Conservation (phyloP, 2,329 filamentous ascomycete genomes). For the Ophiostoma piceae region DNA sequence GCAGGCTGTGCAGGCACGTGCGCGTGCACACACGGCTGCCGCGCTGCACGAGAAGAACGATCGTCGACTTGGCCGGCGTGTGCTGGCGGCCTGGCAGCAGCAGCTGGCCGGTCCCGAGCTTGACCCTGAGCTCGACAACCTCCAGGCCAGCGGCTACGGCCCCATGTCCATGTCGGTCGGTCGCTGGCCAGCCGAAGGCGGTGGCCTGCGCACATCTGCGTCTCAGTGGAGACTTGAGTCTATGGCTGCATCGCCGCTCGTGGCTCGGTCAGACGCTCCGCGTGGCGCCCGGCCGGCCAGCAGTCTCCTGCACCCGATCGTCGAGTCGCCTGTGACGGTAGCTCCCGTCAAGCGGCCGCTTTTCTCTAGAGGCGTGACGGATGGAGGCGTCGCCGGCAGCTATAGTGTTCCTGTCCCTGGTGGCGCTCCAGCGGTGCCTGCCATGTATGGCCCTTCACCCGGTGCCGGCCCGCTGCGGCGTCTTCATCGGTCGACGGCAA, state of each 20-base stretch:
- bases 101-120: slow-evolving; percentile 17
- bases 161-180: neutral
- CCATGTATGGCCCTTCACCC: slow-evolving; percentile 1
- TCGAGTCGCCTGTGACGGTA: slow-evolving; percentile 17
- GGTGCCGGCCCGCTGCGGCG: slow-evolving; percentile 15
- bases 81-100: slow-evolving; percentile 26
- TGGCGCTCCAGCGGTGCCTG: neutral
- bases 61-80: slow-evolving; percentile 24
- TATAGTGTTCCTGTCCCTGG: slow-evolving; percentile 20
- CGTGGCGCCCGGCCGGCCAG: slow-evolving; percentile 10
- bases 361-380: neutral
- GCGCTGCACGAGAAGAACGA: slow-evolving; percentile 29
- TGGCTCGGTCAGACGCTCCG: neutral
- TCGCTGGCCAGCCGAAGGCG: neutral
- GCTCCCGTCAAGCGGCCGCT: neutral
- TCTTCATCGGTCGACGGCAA: slow-evolving; percentile 19
- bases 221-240: slow-evolving; percentile 16
- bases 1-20: slow-evolving; percentile 28
- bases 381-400: slow-evolving; percentile 15
- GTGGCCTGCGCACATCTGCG: neutral
- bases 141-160: slow-evolving; percentile 17
- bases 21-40: slow-evolving; percentile 24
- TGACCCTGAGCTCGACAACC: slow-evolving; percentile 1
- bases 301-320: slow-evolving; percentile 19
- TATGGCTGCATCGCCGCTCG: slow-evolving; percentile 14